Evolutionary conservation across 2,329 filamentous ascomycete genomes (phyloP), one percentile per base, ranked within the genome.

Genomic region (Fusarium redolens): DNA sequence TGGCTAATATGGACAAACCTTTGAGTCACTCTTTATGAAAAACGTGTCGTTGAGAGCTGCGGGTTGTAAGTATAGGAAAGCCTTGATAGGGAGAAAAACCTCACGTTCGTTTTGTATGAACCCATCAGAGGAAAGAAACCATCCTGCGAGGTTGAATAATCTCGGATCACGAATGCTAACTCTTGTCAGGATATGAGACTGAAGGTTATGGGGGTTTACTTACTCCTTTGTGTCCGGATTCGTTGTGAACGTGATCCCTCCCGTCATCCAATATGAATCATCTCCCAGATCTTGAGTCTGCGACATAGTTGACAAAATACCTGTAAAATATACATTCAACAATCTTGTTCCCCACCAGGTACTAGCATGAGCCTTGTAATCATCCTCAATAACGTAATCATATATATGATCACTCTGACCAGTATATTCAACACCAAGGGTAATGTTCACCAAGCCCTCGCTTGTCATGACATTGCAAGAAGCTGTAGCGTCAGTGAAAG

Each of bases 321-420:
- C 70, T 1, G 70, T 40, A 3, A 59, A 55, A n/a, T 72, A 72
- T 0, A 50, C 55, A 18, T 72, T 72, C 5, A 72, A 25, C 10
- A 72, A 22, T 11, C 70, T 64, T 2, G 70, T 66, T 11, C 70
- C 70, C 70, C 68, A 72, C 68, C 70, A 72, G 22, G 25, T 58
- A 15, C 65, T 72, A 4, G 70, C 68, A 15, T 62, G 52, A 12
- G 48, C 60, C 17, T 40, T 66, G 35, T 56, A 58, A 17, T 71
- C 51, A 20, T 71, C 65, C 3, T 68, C 52, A 14, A 71, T 50
- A 22, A 72, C 43, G 41, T 71, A 71, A 7, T 48, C 20, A 14
- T 72, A 72, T 3, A 55, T 7, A 13, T 69, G 65, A 43, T 61
- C 43, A 17, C 25, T 50, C 6, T 48, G 22, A 2, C 55, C 69